phyloP scores from a whole-genome alignment of 1,284 basidiomycete genomes.

The Jaminaea rosea region DNA sequence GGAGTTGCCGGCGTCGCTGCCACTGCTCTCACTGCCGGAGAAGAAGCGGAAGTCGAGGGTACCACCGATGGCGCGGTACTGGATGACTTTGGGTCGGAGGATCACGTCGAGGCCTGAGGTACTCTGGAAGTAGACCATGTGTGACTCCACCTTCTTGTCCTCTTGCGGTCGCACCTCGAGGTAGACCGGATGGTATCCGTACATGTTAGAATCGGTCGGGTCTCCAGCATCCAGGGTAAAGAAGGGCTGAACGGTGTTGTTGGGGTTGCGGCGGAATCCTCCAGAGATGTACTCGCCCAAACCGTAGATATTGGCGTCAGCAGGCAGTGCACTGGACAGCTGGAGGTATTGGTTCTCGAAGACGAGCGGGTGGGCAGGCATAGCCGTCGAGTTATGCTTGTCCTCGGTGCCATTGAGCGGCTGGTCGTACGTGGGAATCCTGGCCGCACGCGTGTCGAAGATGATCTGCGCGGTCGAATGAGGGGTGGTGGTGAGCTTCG shows the following conservation, averaged over 20 bases:
- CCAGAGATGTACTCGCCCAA: constrained; percentile 64
- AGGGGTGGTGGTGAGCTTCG: too few relatives aligned
- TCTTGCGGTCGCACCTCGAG: constrained; percentile 58
- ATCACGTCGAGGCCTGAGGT: constrained; percentile 30
- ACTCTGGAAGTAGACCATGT: constrained; percentile 20
- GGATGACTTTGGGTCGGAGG: constrained; percentile 18
- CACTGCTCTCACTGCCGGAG: constrained; percentile 8
- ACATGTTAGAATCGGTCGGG: constrained; percentile 49
- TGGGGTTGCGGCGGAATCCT: constrained; percentile 56
- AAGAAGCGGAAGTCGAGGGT: constrained; percentile 34
- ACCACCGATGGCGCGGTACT: constrained; percentile 32
- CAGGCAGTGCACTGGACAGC: constrained; percentile 35
- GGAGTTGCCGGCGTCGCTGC: not conserved
- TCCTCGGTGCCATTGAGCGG: constrained; percentile 15
- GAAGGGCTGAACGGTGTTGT: constrained; percentile 59
- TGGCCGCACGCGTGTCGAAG: constrained; percentile 60
- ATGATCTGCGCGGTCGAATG: too few relatives aligned
- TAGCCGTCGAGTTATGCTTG: constrained; percentile 28
- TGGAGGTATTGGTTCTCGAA: constrained; percentile 71
- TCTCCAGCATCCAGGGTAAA: constrained; percentile 57
- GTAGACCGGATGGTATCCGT: constrained; percentile 64
- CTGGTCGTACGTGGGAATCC: constrained; percentile 25
- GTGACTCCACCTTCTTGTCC: constrained; percentile 15
- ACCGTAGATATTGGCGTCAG: constrained; percentile 64
- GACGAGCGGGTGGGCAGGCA: constrained; percentile 40